These are phyloP conservation scores for Talaromyces sp. DNA, from an alignment of 2,329 filamentous ascomycete genomes.

Conservation along the genomic window DNA sequence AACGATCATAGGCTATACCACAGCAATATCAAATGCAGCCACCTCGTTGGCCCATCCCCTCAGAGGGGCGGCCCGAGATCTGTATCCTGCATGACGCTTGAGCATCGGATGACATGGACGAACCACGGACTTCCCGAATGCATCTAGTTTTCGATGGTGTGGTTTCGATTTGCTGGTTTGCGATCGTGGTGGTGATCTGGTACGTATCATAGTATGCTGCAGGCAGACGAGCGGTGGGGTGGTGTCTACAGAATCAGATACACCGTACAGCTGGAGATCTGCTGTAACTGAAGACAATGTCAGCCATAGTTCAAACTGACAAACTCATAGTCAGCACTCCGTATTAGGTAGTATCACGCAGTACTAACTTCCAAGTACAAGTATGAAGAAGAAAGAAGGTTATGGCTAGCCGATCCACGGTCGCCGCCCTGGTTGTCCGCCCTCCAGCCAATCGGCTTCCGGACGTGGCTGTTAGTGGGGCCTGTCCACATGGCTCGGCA, in stretches of 20 bases:
- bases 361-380: neutral
- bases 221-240: neutral
- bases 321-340: neutral
- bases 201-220: neutral
- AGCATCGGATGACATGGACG: neutral
- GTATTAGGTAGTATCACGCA: neutral
- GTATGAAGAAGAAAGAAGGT: neutral
- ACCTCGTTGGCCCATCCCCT: neutral
- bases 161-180: neutral
- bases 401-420: neutral
- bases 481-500: neutral
- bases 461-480: neutral
- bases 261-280: neutral
- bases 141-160: neutral
- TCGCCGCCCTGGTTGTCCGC: neutral
- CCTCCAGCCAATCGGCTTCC: neutral
- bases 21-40: neutral
- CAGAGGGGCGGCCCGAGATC: neutral
- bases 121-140: neutral
- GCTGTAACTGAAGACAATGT: neutral
- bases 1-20: neutral
- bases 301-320: neutral
- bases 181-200: neutral
- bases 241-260: too few relatives aligned
- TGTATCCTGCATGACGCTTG: neutral